Base-by-base conservation (phyloP, 805 yeast genomes). In the Candida corydali region DNA sequence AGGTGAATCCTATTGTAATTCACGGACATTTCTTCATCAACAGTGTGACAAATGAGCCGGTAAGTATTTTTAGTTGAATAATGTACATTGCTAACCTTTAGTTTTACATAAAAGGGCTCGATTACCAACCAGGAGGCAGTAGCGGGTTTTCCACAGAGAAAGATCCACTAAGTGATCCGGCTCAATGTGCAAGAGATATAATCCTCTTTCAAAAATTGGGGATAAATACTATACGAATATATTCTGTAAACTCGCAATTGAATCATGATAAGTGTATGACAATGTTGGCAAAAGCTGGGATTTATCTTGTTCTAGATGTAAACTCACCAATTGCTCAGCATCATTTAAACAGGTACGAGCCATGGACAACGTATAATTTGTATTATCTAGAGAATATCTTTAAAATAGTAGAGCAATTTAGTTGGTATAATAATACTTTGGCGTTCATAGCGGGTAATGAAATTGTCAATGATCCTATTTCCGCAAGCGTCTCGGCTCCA, bases 91-190 rank as follows among this genome's bases (percentile, higher is more conserved):
- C 35, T 36, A 54, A 49, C 28, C 32, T 31, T 38, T 10, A 80
- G 78, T 89, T 91, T 53, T 80, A 71, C 49, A 72, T 89, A 25
- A 81, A 76, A 57, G 98, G 98, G 14, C 84, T 91, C 1, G 98
- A 91, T 57, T 89, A 89, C 54, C 97, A 91, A 53, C 97, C 97
- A 0, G 97, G 97, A 8, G 98, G 97, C 0, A 81, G 95, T 0
- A 80, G 95, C 0, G 89, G 80, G 0, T 80, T 79, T 17, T 65
- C 65, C n/a, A 59, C 51, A 3, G 42, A 50, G 5, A 54, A 48
- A 8, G 98, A 91, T 54, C 96, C 96, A 0, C 66, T 91, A 29
- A 82, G 95, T 2, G 82, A 86, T 50, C 71, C 79, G 3, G 61
- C 71, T 9, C 51, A 59, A 14, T 91, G 98, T 64, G 82, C 89